Evolutionary conservation across 352 stramenopile species (phyloP), one percentile per base, ranked within the genome.

Genomic region (Globisporangium mamillatum): DNA sequence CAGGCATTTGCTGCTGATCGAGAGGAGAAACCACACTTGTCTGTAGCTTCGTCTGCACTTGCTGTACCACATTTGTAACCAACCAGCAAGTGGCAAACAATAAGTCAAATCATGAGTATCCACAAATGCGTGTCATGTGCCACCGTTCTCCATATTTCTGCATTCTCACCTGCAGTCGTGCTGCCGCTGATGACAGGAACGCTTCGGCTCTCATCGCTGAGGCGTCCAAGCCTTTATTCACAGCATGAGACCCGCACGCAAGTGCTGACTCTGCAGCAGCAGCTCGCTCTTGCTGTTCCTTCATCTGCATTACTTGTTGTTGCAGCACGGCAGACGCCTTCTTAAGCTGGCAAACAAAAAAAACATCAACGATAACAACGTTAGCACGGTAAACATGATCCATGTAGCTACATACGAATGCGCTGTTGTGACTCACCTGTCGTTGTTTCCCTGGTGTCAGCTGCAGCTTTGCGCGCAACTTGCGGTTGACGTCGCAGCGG

Each of bases 401-500:
- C 38, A 44, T 44, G 10, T 12, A 44, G 1, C 36, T 44, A 14
- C 10, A 44, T 44, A 18, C 36, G 12, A 44, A 44, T 12, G 36
- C 36, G 36, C 9, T 44, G 36, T 22, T 3, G n/a, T 3, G 20
- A 24, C 53, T 22, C 70, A 87, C 82, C 65, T 82, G 68, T 41
- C 63, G 71, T 27, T 64, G 55, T 3, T 63, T 66, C 7, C 36
- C 61, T 2, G 76, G 29, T n/a, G 64, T 20, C 9, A 92, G 59
- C 55, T 72, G 81, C 32, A 93, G 70, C 59, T 81, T 66, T 2
- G 63, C 32, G 14, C 86, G 75, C n/a, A 62, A 38, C 36, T 76
- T 36, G 20, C 76, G 79, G 52, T 77, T 66, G 4, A 74, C 70
- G 65, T 91, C 86, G 64, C 83, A 89, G n/a, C 77, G 77, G 58